Percentiles rank a stretch among this genome's conserved stretches.
phyloP scores from a whole-genome alignment of 2,329 filamentous ascomycete species.

The Neoarthrinium moseri region DNA sequence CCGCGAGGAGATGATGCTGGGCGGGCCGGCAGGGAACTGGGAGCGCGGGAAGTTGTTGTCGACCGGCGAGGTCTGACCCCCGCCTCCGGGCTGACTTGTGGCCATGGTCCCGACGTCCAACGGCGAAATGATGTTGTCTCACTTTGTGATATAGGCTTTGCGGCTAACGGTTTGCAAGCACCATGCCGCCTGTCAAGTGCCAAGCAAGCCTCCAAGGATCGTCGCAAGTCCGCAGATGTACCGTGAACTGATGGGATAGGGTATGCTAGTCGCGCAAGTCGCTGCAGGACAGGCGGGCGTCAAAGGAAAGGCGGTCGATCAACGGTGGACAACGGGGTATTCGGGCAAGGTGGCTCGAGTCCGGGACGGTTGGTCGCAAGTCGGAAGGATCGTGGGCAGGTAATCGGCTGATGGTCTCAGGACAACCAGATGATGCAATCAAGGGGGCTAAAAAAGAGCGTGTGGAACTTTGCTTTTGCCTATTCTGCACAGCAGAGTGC shows the following conservation, averaged over 20 bases:
- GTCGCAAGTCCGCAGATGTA: neutral
- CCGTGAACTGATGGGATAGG: neutral
- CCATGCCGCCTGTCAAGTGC: neutral
- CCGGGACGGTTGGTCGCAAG: neutral
- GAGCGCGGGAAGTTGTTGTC: constrained; percentile 39
- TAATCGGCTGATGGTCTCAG: neutral
- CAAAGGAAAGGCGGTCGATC: neutral
- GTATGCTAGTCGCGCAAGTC: neutral
- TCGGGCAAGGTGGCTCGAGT: neutral
- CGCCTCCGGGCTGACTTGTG: constrained; percentile 31
- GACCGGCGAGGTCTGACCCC: constrained; percentile 33
- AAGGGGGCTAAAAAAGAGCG: constrained; percentile 1
- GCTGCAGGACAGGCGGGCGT: neutral
- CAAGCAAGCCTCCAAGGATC: neutral
- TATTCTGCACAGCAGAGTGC: constrained; percentile 5
- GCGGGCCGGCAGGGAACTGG: constrained; percentile 44
- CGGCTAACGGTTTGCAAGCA: neutral
- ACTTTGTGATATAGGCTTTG: too few relatives aligned
- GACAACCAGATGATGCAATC: neutral
- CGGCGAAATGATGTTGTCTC: too few relatives aligned
- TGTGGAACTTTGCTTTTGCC: constrained; percentile 1
- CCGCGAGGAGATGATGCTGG: constrained; percentile 69
- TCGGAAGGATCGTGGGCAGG: neutral
- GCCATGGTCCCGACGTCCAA: constrained; percentile 13
- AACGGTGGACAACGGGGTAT: neutral